Evolutionary conservation across 73 alveolate genomes (phyloP).

Genomic region (Stentor roeselii): DNA sequence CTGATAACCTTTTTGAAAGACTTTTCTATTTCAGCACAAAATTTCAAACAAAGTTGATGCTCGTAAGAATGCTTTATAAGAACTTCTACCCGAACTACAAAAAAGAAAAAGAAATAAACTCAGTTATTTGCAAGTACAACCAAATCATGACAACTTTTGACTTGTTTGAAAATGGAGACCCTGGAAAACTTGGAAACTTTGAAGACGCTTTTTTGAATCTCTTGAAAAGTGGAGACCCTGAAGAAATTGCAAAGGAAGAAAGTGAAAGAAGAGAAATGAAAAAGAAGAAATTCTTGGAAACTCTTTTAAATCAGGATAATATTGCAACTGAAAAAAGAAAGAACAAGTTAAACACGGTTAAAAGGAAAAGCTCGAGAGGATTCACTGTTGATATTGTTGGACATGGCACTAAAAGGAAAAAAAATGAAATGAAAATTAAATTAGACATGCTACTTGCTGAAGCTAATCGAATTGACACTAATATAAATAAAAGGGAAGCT

Average conservation of each 20-base stretch:
- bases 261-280: not conserved
- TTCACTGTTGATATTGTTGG: not conserved
- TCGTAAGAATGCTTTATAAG: not conserved
- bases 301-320: not conserved
- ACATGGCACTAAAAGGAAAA: not conserved
- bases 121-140: not conserved
- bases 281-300: not conserved
- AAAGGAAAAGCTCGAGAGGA: not conserved
- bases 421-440: not conserved
- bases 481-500: not conserved
- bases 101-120: not conserved
- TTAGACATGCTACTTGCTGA: no score
- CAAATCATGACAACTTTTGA: not conserved
- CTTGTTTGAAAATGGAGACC: not conserved
- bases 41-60: not conserved
- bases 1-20: not conserved
- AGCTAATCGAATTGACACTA: not conserved
- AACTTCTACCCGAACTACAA: not conserved
- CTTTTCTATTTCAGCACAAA: not conserved
- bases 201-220: not conserved
- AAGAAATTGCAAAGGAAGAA: slow-evolving; percentile 4
- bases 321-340: not conserved
- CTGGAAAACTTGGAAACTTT: not conserved
- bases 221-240: not conserved
- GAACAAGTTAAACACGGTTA: not conserved